Conservation (phyloP, 345 rosid genomes). For the sweet orange (Citrus sinensis) region DNA sequence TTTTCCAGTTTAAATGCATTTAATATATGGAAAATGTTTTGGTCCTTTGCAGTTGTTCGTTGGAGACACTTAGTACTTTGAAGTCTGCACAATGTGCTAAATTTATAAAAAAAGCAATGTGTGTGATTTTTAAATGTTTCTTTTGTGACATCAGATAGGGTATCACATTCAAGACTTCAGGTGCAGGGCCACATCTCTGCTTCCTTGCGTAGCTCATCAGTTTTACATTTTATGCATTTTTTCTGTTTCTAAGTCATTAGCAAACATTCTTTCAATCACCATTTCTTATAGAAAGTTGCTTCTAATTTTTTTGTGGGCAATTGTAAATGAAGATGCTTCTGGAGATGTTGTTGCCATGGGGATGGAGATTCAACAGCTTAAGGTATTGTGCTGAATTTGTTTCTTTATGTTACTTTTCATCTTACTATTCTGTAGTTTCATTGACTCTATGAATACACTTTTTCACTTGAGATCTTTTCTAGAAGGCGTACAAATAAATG, state of each 20-base stretch:
- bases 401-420: neutral
- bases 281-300: conserved; percentile 8
- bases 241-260: neutral
- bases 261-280: neutral
- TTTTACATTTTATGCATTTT: neutral
- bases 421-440: neutral
- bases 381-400: conserved; percentile 41
- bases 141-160: neutral
- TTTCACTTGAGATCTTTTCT: neutral
- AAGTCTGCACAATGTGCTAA: conserved; percentile 99
- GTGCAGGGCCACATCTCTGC: neutral
- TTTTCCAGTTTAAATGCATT: neutral
- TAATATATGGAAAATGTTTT: conserved; percentile 13
- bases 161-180: neutral
- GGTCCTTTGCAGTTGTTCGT: conserved; percentile 60
- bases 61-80: conserved; percentile 93
- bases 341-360: conserved; percentile 96
- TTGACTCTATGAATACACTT: neutral
- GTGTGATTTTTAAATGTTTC: conserved; percentile 19
- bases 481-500: neutral
- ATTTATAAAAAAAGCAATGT: conserved; percentile 80
- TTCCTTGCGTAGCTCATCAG: neutral
- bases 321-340: conserved; percentile 93
- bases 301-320: conserved; percentile 47
- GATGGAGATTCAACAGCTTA: conserved; percentile 88